Base-by-base conservation (phyloP, 164 flowering plant genomes). In the Liquidambar formosana region DNA sequence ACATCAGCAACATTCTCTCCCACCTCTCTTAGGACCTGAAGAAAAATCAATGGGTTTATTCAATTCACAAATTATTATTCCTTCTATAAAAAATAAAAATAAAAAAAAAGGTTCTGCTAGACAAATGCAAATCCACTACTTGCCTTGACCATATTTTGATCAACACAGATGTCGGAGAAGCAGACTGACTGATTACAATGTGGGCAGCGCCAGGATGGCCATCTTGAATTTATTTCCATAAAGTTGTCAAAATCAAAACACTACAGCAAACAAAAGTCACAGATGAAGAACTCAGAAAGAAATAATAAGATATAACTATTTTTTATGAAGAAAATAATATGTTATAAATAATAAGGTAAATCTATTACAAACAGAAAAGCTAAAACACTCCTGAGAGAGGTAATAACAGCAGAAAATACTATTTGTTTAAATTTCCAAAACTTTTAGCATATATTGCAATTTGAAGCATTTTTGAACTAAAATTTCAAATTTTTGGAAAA, bases 171-270 rank as follows among this genome's bases (percentile, higher is more conserved):
- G 72, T 88, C 95, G 54, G 72, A 66, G 75, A 66, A 88, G 81
- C 89, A 78, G 69, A 86, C 81, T 61, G 71, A 73, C 73, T 87
- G 97, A 77, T 88, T 88, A 72, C 98, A 93, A 69, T 87, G 90
- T 45, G 98, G 97, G 79, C 98, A 93, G 72, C 98, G 92, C 98
- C 98, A 93, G 13, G 83, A 82, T 49, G 96, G 98, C 56, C 84
- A 81, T 73, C 91, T 87, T 57, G 81, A 75, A 73, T 91, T 93
- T 57, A 93, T 89, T 23, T 77, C 81, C 67, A 93, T 59, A 69
- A 78, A 93, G 75, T 87, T 93, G 43, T 72, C 76, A 67, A 81
- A 86, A 79, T 93, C 98, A 77, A 93, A 93, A 76, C 97, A 91
- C 97, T 93, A 62, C 62, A 75, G 46, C 18, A 65, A 64, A 38